Evolutionary conservation across 2,329 filamentous ascomycete genomes (phyloP), one percentile per base, ranked within the genome.

Genomic region (Sarocladium strictum): DNA sequence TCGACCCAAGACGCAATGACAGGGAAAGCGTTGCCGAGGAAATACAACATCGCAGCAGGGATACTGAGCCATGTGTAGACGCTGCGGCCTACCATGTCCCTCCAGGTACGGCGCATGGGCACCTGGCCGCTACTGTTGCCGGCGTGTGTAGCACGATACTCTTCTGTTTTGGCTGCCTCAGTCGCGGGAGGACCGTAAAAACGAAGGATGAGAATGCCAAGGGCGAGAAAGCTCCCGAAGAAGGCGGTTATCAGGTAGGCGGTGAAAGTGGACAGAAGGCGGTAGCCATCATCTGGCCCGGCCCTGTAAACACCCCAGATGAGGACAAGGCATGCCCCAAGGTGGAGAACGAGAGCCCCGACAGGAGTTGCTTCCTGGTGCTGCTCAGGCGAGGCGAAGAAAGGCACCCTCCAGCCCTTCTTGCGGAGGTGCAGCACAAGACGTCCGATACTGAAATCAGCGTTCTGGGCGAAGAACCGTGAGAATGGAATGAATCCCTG

Each of bases 401-500:
- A 47, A 64, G 65, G 38, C 70, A 61, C 66, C 67, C 68, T 0
- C 58, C 58, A 64, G 1, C 66, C 62, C n/a, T 61, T 63, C 29
- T 58, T 59, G 24, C 66, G 60, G 38, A 71, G 59, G 64, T 65
- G 70, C 1, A 47, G 41, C 4, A 71, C 55, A 0, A 71, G 56
- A 2, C 68, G 63, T 0, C 69, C 69, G 3, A 71, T 19, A 1
- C 67, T 70, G 27, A 70, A 58, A 23, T 71, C 69, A 1, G 58
- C 61, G 40, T 71, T 67, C 38, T 67, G 65, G 1, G 72, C 76
- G 57, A 79, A 76, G 64, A 79, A 76, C 33, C 71, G 69, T 3
- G 76, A 71, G 53, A 67, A 78, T 0, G 78, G 78, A 2, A 81
- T 64, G 53, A 81, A 73, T 1, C 79, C 79, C 62, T 81, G 76